Conservation (phyloP, 169 alveolate species). For the Babesia bovis region DNA sequence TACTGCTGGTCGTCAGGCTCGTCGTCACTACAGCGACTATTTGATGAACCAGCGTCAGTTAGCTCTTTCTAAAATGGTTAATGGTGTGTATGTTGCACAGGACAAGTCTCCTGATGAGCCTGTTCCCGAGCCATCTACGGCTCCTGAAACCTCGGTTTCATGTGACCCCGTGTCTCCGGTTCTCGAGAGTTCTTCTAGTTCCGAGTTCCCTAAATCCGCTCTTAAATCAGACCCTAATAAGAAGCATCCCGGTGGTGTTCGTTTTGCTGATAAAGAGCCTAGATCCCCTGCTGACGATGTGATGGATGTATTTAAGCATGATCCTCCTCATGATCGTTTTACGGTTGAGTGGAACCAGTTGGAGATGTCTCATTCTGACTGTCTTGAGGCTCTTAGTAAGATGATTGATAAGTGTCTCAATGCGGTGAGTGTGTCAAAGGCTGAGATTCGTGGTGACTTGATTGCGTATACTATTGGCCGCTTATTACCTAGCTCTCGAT, state of each 20-base stretch:
- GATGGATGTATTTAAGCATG: conserved; percentile 13
- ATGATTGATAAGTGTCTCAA: conserved; percentile 21
- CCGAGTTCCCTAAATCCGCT: neutral
- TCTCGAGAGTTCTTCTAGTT: neutral
- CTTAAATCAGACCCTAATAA: neutral
- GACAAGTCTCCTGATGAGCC: neutral
- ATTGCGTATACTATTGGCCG: neutral
- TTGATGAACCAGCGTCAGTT: conserved; percentile 24
- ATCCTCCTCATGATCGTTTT: conserved; percentile 24
- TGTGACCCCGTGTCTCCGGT: neutral
- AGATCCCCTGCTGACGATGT: conserved; percentile 3
- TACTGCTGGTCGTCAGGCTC: conserved; percentile 77
- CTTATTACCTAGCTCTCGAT: neutral
- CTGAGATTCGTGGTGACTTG: conserved; percentile 17
- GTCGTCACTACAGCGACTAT: conserved; percentile 48
- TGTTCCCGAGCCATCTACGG: neutral
- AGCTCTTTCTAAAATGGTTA: conserved; percentile 31
- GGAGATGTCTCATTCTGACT: conserved; percentile 6
- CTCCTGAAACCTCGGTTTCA: neutral
- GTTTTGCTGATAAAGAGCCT: neutral
- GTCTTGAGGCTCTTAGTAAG: conserved; percentile 3
- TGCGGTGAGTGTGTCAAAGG: conserved; percentile 1
- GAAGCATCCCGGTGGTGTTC: conserved; percentile 1
- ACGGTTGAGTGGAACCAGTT: conserved; percentile 28
- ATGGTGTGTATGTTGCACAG: conserved; percentile 34